Percentiles rank a stretch among this genome's conserved stretches.
Evolutionary conservation across 768 basidiomycete species (phyloP).

Genomic region (Butyriboletus loyo): DNA sequence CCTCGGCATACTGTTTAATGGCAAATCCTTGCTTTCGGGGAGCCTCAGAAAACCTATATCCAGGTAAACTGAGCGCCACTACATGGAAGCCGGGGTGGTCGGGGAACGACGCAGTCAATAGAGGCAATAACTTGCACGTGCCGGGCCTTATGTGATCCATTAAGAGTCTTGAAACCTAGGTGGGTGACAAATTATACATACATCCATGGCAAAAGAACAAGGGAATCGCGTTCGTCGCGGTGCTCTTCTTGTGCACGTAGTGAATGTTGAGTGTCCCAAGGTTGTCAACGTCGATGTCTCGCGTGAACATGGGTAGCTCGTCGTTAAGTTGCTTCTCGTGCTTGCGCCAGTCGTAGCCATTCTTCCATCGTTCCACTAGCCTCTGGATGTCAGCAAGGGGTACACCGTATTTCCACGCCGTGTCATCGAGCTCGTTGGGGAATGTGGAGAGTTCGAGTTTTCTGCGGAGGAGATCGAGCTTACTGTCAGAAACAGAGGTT

Average conservation of each 20-base stretch:
- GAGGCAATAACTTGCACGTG: constrained; percentile 49
- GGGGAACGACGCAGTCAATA: constrained; percentile 40
- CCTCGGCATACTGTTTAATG: constrained; percentile 54
- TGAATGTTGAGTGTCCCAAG: constrained; percentile 52
- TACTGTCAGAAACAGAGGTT: constrained; percentile 43
- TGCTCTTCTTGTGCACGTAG: constrained; percentile 55
- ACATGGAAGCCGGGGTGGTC: constrained; percentile 60
- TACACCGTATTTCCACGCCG: constrained; percentile 49
- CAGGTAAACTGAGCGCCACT: constrained; percentile 56
- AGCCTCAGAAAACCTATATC: constrained; percentile 60
- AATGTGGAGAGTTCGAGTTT: constrained; percentile 49
- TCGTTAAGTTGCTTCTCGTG: constrained; percentile 50
- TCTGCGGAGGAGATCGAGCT: constrained; percentile 37
- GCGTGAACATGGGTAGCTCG: constrained; percentile 53
- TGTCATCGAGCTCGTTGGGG: constrained; percentile 58
- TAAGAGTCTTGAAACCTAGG: neutral
- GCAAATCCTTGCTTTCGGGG: constrained; percentile 52
- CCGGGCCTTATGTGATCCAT: constrained; percentile 47
- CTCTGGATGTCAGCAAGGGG: constrained; percentile 49
- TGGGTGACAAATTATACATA: constrained; percentile 18
- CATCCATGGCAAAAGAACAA: constrained; percentile 63
- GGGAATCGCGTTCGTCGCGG: constrained; percentile 46
- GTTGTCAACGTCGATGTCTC: constrained; percentile 46
- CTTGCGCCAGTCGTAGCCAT: constrained; percentile 54
- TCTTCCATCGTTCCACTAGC: constrained; percentile 48